Evolutionary conservation across 176 grass and related monocot genomes (phyloP).

Genomic region (Eragrostis nindensis): DNA sequence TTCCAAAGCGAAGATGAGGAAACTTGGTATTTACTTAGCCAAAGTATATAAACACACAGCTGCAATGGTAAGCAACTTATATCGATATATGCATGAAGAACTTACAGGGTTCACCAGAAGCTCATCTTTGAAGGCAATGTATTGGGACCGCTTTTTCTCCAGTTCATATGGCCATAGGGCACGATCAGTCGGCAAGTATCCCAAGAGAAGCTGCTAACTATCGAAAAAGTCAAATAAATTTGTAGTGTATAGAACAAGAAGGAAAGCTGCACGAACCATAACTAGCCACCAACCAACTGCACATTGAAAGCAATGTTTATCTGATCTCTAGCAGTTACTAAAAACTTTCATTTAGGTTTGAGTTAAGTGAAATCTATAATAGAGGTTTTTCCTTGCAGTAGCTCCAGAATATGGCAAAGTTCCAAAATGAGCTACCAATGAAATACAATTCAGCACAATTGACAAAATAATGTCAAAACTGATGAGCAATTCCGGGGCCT

Average conservation of each 20-base stretch:
- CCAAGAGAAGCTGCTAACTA: constrained; percentile 99
- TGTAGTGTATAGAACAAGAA: constrained; percentile 42
- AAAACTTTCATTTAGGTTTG: constrained; percentile 17
- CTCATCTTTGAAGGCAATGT: constrained; percentile 84
- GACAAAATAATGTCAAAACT: background rate
- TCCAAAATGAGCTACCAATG: constrained; percentile 1
- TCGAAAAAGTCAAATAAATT: constrained; percentile 83
- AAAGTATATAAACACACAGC: background rate
- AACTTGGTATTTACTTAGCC: background rate
- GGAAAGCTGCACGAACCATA: background rate
- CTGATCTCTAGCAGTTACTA: constrained; percentile 12
- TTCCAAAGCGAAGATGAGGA: background rate
- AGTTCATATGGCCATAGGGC: constrained; percentile 85
- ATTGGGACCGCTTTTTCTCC: constrained; percentile 87
- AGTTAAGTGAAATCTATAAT: constrained; percentile 11
- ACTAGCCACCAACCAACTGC: background rate
- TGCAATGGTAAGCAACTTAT: constrained; percentile 11
- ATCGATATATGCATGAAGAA: constrained; percentile 28
- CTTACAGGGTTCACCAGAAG: constrained; percentile 96
- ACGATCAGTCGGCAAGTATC: constrained; percentile 81
- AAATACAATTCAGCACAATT: background rate
- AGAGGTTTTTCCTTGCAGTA: background rate
- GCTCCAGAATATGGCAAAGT: background rate
- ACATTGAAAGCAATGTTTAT: background rate
- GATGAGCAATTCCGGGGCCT: background rate